phyloP scores from a whole-genome alignment of 352 stramenopile genomes.

The Globisporangium parvum region DNA sequence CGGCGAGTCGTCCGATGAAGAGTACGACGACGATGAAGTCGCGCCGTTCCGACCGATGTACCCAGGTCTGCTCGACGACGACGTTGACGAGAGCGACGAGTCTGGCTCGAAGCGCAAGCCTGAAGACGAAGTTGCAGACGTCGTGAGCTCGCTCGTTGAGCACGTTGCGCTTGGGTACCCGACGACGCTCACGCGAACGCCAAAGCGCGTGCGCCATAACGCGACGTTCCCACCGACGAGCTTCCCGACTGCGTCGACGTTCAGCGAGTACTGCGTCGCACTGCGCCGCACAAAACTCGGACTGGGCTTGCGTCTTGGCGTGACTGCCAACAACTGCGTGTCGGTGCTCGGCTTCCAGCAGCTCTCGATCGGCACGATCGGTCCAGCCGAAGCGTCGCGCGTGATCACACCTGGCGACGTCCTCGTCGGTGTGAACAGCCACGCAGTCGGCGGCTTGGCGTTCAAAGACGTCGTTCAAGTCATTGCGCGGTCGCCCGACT shows the following conservation, averaged over 20 bases:
- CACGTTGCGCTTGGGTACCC: constrained; percentile 79
- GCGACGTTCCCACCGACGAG: constrained; percentile 45
- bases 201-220: constrained; percentile 38
- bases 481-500: constrained; percentile 52
- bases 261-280: constrained; percentile 73
- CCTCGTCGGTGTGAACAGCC: constrained; percentile 73
- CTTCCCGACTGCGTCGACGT: constrained; percentile 39
- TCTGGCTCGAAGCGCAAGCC: constrained; percentile 44
- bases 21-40: constrained; percentile 59
- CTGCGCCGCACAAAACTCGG: constrained; percentile 59
- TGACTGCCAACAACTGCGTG: constrained; percentile 49
- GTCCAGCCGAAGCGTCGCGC: constrained; percentile 66
- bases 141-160: constrained; percentile 74
- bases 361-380: constrained; percentile 63
- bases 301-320: constrained; percentile 77
- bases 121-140: constrained; percentile 62
- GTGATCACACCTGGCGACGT: constrained; percentile 71
- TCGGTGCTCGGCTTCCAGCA: constrained; percentile 80
- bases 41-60: constrained; percentile 40
- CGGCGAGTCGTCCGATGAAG: constrained; percentile 49
- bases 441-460: constrained; percentile 37
- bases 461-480: constrained; percentile 80
- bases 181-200: constrained; percentile 33
- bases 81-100: constrained; percentile 32
- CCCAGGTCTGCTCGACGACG: constrained; percentile 46